A percentile compares a stretch with the other conserved stretches of the same genome.
These are phyloP conservation scores for Lotmaria passim DNA, from an alignment of 208 protist genomes.

Conservation along the genomic window DNA sequence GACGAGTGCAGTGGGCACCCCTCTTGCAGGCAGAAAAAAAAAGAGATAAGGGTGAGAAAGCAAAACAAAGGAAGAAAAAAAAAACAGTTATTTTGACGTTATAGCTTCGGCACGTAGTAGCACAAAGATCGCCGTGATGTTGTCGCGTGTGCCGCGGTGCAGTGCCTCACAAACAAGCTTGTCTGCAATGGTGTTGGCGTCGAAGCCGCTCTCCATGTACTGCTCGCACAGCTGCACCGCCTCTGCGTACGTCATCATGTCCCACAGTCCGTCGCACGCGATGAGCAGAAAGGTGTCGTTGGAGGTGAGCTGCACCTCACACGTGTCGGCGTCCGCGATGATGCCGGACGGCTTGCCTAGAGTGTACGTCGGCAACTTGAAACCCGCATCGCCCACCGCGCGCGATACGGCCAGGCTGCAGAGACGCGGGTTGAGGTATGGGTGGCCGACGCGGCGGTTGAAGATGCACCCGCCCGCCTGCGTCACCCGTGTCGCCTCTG, in stretches of 20 bases:
- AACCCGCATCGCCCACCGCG: constrained; percentile 93
- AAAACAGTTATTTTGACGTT: constrained; percentile 9
- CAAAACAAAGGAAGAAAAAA: not conserved
- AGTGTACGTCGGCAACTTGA: constrained; percentile 84
- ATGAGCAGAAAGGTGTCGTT: constrained; percentile 89
- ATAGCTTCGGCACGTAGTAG: constrained; percentile 7
- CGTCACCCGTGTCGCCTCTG: constrained; percentile 82
- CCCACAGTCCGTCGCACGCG: constrained; percentile 93
- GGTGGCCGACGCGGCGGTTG: constrained; percentile 90
- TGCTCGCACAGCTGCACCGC: constrained; percentile 72
- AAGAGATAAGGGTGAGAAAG: not conserved
- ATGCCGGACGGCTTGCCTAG: constrained; percentile 74
- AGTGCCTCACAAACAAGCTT: constrained; percentile 72
- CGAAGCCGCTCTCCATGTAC: constrained; percentile 30
- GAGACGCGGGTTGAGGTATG: constrained; percentile 71
- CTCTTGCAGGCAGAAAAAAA: not conserved
- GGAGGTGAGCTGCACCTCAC: constrained; percentile 44
- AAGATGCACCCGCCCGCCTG: constrained; percentile 84
- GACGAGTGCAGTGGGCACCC: no score
- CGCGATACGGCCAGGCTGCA: constrained; percentile 90
- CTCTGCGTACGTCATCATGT: constrained; percentile 86
- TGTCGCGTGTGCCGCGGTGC: constrained; percentile 72
- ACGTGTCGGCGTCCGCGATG: constrained; percentile 72
- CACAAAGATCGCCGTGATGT: constrained; percentile 84
- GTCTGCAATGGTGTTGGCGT: constrained; percentile 58